phyloP scores from a whole-genome alignment of 129 eudicot species.

The Chrysanthemum makinoi region DNA sequence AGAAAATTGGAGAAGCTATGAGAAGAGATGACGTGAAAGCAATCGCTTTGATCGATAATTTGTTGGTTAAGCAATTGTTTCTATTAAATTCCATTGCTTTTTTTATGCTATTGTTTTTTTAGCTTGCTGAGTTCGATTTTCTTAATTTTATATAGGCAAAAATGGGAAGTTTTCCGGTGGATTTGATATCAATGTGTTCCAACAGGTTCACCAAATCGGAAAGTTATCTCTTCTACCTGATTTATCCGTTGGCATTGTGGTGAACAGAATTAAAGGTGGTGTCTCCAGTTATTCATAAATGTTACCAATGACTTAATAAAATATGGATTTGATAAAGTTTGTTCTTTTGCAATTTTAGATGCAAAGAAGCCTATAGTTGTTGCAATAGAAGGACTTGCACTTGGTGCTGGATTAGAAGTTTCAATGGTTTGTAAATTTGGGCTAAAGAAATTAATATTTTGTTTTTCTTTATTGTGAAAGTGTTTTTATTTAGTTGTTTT shows the following conservation, averaged over 20 bases:
- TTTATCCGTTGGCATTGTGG: slow-evolving; percentile 59
- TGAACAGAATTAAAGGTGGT: slow-evolving; percentile 76
- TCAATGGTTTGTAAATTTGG: slow-evolving; percentile 5
- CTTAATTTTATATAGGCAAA: slow-evolving; percentile 41
- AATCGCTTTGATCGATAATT: slow-evolving; percentile 68
- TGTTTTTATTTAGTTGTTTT: no score
- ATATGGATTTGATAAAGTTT: no score
- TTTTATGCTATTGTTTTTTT: no score
- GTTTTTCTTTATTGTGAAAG: no score
- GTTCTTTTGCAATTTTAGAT: no score
- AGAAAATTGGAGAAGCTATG: no score
- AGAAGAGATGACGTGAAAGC: no score
- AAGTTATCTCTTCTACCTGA: slow-evolving; percentile 66
- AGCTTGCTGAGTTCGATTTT: slow-evolving; percentile 23
- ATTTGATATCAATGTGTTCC: slow-evolving; percentile 87
- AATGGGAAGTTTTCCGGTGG: slow-evolving; percentile 82
- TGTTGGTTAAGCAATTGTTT: neutral
- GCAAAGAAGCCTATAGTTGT: no score
- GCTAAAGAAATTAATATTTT: no score
- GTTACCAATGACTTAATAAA: neutral
- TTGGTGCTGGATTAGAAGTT: slow-evolving; percentile 69
- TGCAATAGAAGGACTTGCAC: slow-evolving; percentile 44
- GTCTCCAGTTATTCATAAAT: neutral
- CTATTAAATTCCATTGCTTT: no score
- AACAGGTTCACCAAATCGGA: slow-evolving; percentile 69